These are phyloP conservation scores for Fusarium sp. DNA, from an alignment of 2,329 filamentous ascomycete species.

Conservation along the genomic window DNA sequence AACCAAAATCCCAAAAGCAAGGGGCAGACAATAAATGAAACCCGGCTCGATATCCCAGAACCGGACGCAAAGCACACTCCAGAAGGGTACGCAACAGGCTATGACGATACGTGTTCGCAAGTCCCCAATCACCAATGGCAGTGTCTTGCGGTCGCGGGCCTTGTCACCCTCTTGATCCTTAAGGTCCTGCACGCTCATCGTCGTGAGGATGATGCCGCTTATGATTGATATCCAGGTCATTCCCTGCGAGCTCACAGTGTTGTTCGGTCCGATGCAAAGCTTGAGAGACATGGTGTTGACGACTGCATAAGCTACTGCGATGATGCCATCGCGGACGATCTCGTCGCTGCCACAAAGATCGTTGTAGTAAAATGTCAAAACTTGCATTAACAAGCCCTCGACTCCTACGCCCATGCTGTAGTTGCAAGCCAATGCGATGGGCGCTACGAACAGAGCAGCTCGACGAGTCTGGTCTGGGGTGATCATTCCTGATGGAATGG, in stretches of 20 bases:
- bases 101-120: rapidly evolving
- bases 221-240: background rate
- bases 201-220: background rate
- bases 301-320: background rate
- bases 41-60: rapidly evolving
- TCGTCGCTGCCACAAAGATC: background rate
- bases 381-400: background rate
- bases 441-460: background rate
- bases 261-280: background rate
- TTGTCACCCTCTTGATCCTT: background rate
- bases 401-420: background rate
- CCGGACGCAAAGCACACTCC: rapidly evolving
- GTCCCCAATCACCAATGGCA: background rate
- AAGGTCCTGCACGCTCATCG: background rate
- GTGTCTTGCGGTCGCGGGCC: background rate
- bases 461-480: background rate
- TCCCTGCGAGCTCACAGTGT: background rate
- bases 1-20: background rate
- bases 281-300: background rate
- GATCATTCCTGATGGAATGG: background rate
- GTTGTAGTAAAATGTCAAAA: background rate
- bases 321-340: background rate
- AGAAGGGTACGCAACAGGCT: background rate
- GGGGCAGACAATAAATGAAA: rapidly evolving
- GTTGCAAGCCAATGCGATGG: background rate